Evolutionary conservation across 1,284 basidiomycete genomes (phyloP).

Genomic region (Tetrapyrgos nigripes): DNA sequence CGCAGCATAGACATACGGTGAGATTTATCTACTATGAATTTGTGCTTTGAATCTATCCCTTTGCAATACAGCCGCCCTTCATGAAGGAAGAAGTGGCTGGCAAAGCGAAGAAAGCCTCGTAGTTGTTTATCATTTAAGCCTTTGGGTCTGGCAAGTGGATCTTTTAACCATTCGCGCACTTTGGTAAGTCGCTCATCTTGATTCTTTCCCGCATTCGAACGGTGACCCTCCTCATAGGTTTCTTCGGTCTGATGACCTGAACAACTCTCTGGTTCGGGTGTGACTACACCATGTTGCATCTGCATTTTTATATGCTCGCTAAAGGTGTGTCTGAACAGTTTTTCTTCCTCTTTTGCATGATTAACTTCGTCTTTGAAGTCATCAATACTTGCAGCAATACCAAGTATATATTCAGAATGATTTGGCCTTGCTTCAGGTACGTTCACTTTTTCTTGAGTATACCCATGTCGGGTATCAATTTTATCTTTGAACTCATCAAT

Average conservation of each 20-base stretch:
- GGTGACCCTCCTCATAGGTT: conserved; percentile 11
- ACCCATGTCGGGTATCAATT: conserved; percentile 21
- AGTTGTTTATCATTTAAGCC: not conserved
- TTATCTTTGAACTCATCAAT: conserved; percentile 19
- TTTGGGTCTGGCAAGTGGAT: not conserved
- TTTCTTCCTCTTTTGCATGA: not conserved
- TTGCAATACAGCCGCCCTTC: conserved; percentile 17
- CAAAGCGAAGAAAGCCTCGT: conserved; percentile 16
- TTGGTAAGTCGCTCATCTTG: not conserved
- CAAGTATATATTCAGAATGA: not conserved
- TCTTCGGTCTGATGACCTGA: not conserved
- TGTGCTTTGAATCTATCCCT: conserved; percentile 9
- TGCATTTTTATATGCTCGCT: not conserved
- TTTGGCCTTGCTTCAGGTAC: not conserved
- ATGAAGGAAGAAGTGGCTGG: conserved; percentile 17
- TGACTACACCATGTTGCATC: not conserved
- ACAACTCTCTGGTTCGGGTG: not conserved
- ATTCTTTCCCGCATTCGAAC: conserved; percentile 4
- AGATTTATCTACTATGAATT: conserved; percentile 15
- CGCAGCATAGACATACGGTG: conserved; percentile 10
- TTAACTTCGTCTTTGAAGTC: not conserved
- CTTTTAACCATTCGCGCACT: conserved; percentile 7
- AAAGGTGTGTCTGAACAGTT: not conserved
- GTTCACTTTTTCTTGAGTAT: not conserved
- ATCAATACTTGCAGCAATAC: not conserved